Evolutionary conservation across 352 stramenopile genomes (phyloP).

Genomic region (Phytophthora foliorum): DNA sequence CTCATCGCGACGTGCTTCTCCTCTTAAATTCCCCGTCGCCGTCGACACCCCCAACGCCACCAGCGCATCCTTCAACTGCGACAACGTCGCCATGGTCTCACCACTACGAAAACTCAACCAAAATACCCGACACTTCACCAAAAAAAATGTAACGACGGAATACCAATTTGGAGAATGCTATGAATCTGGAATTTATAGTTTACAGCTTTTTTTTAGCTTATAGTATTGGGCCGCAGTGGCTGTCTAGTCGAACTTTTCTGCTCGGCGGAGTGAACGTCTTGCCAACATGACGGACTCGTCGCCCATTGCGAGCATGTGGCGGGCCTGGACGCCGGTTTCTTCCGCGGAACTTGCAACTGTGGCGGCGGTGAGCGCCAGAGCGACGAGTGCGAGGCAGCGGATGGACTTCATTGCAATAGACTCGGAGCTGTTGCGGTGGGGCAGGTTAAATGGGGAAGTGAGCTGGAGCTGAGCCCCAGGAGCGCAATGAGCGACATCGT

Average conservation of each 20-base stretch:
- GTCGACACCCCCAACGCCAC: slow-evolving; percentile 44
- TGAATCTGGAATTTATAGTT: slow-evolving; percentile 5
- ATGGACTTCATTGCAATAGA: slow-evolving; percentile 13
- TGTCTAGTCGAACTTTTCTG: background rate
- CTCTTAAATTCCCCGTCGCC: slow-evolving; percentile 41
- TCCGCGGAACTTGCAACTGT: background rate
- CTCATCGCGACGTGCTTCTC: slow-evolving; percentile 44
- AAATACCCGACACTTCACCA: background rate
- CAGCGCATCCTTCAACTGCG: slow-evolving; percentile 51
- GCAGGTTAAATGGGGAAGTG: slow-evolving; percentile 9
- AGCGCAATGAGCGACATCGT: background rate
- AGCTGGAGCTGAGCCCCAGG: background rate
- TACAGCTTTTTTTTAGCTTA: background rate
- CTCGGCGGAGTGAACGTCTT: slow-evolving; percentile 10
- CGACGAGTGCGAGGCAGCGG: slow-evolving; percentile 1
- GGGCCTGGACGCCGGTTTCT: slow-evolving; percentile 16
- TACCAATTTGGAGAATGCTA: background rate
- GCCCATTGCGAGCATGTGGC: slow-evolving; percentile 25
- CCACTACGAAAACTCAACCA: background rate
- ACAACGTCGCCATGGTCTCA: slow-evolving; percentile 15
- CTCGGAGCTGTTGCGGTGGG: background rate
- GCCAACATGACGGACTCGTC: slow-evolving; percentile 23
- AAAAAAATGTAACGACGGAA: slow-evolving; percentile 5
- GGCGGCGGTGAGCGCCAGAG: background rate
- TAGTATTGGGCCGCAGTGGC: too few relatives aligned